Percentiles rank a stretch among this genome's conserved stretches.
phyloP scores from a whole-genome alignment of 306 rosid species.

The Biancaea sappan region DNA sequence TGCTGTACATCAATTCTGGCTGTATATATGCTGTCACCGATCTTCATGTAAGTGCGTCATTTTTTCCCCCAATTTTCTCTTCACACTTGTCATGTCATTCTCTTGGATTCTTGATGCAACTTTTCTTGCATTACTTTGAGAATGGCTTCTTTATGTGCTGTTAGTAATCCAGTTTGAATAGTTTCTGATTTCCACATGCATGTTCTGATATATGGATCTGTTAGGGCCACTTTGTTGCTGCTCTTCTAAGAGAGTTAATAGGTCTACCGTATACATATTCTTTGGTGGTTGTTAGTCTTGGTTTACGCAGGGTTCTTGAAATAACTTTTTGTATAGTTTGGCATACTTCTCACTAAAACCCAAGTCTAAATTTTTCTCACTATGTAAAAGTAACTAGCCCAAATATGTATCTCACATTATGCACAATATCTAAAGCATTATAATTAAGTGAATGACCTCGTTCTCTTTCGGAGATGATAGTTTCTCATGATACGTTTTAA shows the following conservation, averaged over 20 bases:
- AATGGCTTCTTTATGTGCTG: background rate
- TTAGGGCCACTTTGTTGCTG: background rate
- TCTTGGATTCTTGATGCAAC: background rate
- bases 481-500: background rate
- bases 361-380: background rate
- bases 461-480: background rate
- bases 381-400: background rate
- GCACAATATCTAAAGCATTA: background rate
- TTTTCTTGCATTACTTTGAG: background rate
- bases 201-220: constrained; percentile 1
- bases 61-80: background rate
- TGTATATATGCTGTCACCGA: constrained; percentile 7
- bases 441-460: background rate
- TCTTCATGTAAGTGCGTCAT: background rate
- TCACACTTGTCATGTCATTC: background rate
- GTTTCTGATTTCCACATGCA: background rate
- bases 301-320: background rate
- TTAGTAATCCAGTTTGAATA: background rate
- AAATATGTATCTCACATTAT: background rate
- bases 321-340: background rate
- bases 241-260: constrained; percentile 3
- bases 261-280: background rate
- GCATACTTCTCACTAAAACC: background rate
- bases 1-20: background rate
- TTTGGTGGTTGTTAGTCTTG: constrained; percentile 13